Conservation (phyloP, 352 stramenopile genomes). For the Phytophthora pini region DNA sequence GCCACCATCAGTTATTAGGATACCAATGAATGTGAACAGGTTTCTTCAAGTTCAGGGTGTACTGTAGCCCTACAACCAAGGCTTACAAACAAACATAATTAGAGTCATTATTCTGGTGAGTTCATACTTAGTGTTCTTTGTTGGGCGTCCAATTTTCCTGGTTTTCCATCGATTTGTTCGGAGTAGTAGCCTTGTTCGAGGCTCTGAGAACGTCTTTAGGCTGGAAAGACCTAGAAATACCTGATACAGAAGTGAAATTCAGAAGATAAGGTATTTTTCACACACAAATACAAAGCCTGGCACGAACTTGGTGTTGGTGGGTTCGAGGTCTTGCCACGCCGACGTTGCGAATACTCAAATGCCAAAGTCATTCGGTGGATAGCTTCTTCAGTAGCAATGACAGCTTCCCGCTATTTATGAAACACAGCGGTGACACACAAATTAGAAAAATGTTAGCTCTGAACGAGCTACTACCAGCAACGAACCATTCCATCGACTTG, state of each 20-base stretch:
- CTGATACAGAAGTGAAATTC: conserved; percentile 9
- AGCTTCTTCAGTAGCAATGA: conserved; percentile 41
- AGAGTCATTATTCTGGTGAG: background rate
- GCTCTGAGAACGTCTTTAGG: conserved; percentile 4
- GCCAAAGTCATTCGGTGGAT: conserved; percentile 40
- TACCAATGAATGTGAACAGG: too few species aligned
- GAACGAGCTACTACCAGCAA: background rate
- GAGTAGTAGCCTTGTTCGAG: conserved; percentile 20
- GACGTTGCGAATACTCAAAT: conserved; percentile 33
- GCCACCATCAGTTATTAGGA: too few species aligned
- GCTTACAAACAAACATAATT: too few species aligned
- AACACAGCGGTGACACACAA: background rate
- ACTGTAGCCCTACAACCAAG: too few species aligned
- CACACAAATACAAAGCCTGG: conserved; percentile 15
- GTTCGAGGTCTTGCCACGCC: conserved; percentile 17
- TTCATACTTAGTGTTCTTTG: conserved; percentile 10
- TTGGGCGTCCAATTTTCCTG: conserved; percentile 34
- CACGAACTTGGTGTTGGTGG: conserved; percentile 27
- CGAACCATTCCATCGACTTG: conserved; percentile 52
- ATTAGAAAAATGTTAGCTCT: too few species aligned
- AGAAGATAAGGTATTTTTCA: background rate
- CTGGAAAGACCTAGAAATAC: background rate
- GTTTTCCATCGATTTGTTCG: conserved; percentile 19
- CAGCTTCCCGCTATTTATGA: conserved; percentile 29
- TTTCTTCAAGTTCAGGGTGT: too few species aligned